Percentiles rank a stretch among this genome's conserved stretches.
Conservation (phyloP, 176 grass and related monocot genomes). For the Avena insularis region DNA sequence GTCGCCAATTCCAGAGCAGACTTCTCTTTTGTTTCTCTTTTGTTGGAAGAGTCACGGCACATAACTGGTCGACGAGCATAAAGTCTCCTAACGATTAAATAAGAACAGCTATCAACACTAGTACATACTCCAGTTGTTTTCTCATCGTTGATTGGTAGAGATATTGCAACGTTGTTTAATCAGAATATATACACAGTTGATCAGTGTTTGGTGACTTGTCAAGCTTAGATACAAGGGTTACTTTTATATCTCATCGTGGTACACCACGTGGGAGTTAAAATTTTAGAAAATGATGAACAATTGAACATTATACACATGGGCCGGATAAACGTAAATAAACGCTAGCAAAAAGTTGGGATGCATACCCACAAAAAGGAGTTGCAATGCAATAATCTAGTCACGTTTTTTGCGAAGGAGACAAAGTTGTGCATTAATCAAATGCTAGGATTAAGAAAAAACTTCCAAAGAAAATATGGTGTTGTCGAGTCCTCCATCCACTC, state of each 20-base stretch:
- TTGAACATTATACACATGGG: neutral
- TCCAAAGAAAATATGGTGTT: too few species aligned
- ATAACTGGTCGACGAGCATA: neutral
- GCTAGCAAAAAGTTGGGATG: neutral
- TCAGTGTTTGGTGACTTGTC: neutral
- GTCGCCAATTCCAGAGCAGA: too few species aligned
- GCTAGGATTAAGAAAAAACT: too few species aligned
- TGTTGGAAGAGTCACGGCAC: neutral
- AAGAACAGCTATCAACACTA: neutral
- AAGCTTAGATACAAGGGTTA: neutral
- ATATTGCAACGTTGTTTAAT: neutral
- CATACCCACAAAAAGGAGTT: neutral
- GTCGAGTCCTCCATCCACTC: too few species aligned
- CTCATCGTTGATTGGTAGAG: too few species aligned
- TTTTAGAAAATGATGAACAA: neutral
- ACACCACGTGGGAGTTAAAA: conserved; percentile 14
- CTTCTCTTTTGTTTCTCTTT: neutral
- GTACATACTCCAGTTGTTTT: neutral
- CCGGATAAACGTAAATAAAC: neutral
- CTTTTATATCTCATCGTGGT: neutral
- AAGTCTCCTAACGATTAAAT: neutral
- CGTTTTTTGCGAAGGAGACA: too few species aligned
- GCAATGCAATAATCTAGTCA: neutral
- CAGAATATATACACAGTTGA: neutral
- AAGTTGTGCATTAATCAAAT: too few species aligned